Percentiles rank a stretch among this genome's conserved stretches.
Evolutionary conservation across 140 eudicot species (phyloP).

Genomic region (Bidens hawaiensis): DNA sequence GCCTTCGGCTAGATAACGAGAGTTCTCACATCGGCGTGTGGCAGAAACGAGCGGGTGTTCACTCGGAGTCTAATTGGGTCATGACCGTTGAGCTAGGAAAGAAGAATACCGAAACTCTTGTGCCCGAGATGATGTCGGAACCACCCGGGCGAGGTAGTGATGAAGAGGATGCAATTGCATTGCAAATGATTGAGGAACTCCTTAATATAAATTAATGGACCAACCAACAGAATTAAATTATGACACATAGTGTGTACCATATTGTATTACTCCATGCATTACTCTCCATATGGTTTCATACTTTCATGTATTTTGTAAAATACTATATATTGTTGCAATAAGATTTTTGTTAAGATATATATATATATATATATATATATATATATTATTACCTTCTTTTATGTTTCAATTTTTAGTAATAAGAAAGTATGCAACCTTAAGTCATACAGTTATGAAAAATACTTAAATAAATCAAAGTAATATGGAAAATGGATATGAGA

Average conservation of each 20-base stretch:
- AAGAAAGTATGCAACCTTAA: no score
- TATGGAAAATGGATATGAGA: background rate
- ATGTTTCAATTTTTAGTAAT: no score
- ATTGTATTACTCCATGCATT: slow-evolving; percentile 17
- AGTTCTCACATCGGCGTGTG: slow-evolving; percentile 84
- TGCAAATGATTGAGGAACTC: slow-evolving; percentile 97
- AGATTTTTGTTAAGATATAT: background rate
- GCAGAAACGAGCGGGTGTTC: slow-evolving; percentile 78
- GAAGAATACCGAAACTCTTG: slow-evolving; percentile 23
- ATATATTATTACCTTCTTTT: background rate
- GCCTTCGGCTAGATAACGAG: slow-evolving; percentile 75
- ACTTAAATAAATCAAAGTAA: background rate
- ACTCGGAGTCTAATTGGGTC: slow-evolving; percentile 76
- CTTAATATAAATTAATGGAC: slow-evolving; percentile 49
- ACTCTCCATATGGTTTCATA: slow-evolving; percentile 14
- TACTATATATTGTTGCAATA: slow-evolving; percentile 19
- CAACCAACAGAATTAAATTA: background rate
- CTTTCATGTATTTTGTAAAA: slow-evolving; percentile 5
- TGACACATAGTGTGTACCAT: slow-evolving; percentile 3
- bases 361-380: no score
- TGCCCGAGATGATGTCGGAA: slow-evolving; percentile 21
- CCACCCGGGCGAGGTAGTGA: slow-evolving; percentile 29
- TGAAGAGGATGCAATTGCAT: slow-evolving; percentile 77
- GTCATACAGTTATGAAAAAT: no score
- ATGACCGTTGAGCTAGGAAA: slow-evolving; percentile 82